Percentiles rank a stretch among this genome's conserved stretches.
Evolutionary conservation across 1,139 yeast species (phyloP).

Genomic region (Yamadazyma friedrichii): DNA sequence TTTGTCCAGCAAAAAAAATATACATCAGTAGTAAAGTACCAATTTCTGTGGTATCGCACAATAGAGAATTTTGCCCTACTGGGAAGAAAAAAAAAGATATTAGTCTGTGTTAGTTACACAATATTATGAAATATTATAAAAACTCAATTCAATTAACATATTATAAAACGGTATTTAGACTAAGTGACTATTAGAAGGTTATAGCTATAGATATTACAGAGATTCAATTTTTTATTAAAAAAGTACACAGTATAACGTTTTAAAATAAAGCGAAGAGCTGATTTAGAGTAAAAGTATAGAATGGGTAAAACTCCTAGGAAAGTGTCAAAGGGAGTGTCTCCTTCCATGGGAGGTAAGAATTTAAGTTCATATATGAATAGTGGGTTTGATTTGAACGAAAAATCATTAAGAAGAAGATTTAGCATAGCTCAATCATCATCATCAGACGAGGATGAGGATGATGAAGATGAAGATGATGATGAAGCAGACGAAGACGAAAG

Average conservation of each 20-base stretch:
- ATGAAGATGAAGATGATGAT: conserved; percentile 12
- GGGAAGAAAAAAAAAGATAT: not conserved
- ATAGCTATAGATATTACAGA: too few relatives aligned
- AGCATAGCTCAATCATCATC: conserved; percentile 42
- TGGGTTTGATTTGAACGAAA: conserved; percentile 10
- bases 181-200: not conserved
- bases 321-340: conserved; percentile 5
- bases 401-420: conserved; percentile 30
- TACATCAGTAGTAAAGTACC: not conserved
- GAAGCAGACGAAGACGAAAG: conserved; percentile 11
- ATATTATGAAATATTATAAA: conserved; percentile 1
- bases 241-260: too few relatives aligned
- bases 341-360: conserved; percentile 33
- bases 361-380: conserved; percentile 25
- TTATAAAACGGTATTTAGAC: conserved; percentile 3
- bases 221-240: too few relatives aligned
- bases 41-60: not conserved
- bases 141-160: conserved; percentile 1
- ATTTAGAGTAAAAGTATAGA: too few relatives aligned
- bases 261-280: too few relatives aligned
- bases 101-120: conserved; percentile 1
- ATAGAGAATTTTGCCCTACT: not conserved
- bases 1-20: too few relatives aligned
- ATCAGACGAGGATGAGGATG: conserved; percentile 24
- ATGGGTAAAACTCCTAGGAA: conserved; percentile 37